These are phyloP conservation scores for Yarrowia osloensis DNA, from an alignment of 805 yeast species.

Conservation along the genomic window DNA sequence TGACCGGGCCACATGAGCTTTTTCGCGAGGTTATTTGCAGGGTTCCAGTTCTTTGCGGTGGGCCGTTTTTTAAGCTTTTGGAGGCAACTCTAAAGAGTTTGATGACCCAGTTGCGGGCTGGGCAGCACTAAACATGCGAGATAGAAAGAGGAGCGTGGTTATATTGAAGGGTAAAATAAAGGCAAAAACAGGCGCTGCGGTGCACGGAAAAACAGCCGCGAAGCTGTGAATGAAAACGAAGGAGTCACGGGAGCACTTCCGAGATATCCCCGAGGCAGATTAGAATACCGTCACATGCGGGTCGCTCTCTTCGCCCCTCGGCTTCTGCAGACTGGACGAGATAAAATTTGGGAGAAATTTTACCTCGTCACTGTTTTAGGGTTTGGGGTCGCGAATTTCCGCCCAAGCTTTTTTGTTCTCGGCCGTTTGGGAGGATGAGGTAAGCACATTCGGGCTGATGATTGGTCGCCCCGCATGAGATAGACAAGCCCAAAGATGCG, in stretches of 20 bases:
- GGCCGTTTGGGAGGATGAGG: constrained; percentile 17
- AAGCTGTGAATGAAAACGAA: not conserved
- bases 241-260: no score
- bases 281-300: constrained; percentile 7
- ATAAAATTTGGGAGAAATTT: constrained; percentile 27
- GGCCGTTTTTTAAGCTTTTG: not conserved
- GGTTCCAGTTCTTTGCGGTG: not conserved
- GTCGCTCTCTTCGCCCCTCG: constrained; percentile 8
- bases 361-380: not conserved
- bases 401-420: constrained; percentile 1
- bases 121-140: constrained; percentile 30
- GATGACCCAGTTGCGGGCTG: constrained; percentile 21
- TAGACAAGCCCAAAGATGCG: constrained; percentile 7
- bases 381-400: not conserved
- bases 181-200: constrained; percentile 11
- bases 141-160: constrained; percentile 15
- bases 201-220: not conserved
- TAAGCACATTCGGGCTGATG: not conserved
- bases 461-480: constrained; percentile 25
- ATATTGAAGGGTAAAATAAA: constrained; percentile 26
- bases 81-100: not conserved
- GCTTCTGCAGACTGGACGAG: constrained; percentile 8
- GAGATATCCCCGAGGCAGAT: not conserved
- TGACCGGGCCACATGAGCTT: constrained; percentile 5
- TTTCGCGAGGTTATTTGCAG: not conserved